These are phyloP conservation scores for Paradendryphiella salina DNA, from an alignment of 2,329 filamentous ascomycete species.

Conservation along the genomic window DNA sequence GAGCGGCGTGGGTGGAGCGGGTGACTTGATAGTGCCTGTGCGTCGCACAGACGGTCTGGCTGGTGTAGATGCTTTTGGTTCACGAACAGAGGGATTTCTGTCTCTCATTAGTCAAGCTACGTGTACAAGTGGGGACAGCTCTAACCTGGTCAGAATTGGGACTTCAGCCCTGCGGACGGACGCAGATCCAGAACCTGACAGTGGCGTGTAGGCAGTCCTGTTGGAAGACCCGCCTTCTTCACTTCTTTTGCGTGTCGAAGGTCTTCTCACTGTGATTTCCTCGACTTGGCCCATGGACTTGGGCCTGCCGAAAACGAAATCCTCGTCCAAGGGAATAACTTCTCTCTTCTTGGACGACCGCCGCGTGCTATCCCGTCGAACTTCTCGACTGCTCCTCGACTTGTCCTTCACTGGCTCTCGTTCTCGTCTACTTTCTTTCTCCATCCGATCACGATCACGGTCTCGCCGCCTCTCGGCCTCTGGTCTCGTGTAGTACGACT, in stretches of 20 bases:
- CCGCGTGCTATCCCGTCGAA: constrained; percentile 31
- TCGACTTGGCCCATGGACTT: constrained; percentile 36
- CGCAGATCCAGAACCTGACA: constrained; percentile 38
- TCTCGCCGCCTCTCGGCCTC: constrained; percentile 37
- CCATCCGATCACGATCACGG: constrained; percentile 35
- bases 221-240: constrained; percentile 44
- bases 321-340: constrained; percentile 32
- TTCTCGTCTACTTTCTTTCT: constrained; percentile 29
- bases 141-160: constrained; percentile 39
- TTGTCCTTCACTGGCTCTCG: constrained; percentile 33
- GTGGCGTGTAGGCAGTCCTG: constrained; percentile 39
- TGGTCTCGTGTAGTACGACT: constrained; percentile 46
- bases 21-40: constrained; percentile 35
- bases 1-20: constrained; percentile 29
- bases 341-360: constrained; percentile 35
- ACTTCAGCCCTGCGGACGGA: constrained; percentile 37
- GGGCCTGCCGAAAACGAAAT: constrained; percentile 39
- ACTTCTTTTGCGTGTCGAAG: constrained; percentile 35
- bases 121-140: constrained; percentile 12
- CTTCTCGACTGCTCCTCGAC: constrained; percentile 36
- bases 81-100: constrained; percentile 40
- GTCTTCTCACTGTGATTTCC: constrained; percentile 33
- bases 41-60: constrained; percentile 38
- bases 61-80: constrained; percentile 19
- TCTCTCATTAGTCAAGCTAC: constrained; percentile 19